These are phyloP conservation scores for Rhytidiadelphus loreus DNA, from an alignment of 225 moss, liverwort and hornwort species.

Conservation along the genomic window DNA sequence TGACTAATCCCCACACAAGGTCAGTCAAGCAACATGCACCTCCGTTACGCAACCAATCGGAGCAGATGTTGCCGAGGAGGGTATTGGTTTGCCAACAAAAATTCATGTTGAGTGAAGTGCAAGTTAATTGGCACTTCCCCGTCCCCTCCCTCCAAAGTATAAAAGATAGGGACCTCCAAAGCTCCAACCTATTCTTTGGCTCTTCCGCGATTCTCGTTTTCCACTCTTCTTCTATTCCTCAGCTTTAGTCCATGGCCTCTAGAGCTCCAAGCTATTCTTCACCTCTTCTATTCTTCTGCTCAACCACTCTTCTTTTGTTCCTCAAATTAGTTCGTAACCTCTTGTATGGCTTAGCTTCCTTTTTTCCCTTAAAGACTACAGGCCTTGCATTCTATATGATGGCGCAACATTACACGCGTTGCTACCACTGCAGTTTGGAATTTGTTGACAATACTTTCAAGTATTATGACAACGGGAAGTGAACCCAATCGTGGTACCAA, in stretches of 20 bases:
- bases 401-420: neutral
- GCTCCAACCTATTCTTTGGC: neutral
- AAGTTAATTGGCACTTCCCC: too few species aligned
- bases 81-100: neutral
- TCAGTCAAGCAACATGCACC: neutral
- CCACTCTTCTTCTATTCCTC: too few species aligned
- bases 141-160: too few species aligned
- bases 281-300: too few species aligned
- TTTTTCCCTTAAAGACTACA: too few species aligned
- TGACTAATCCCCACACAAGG: neutral
- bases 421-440: neutral
- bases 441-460: neutral
- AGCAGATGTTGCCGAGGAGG: neutral
- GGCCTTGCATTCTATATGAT: neutral
- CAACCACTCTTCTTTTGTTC: too few species aligned
- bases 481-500: neutral
- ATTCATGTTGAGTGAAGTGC: too few species aligned
- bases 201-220: too few species aligned
- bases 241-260: too few species aligned
- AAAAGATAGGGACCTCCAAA: too few species aligned
- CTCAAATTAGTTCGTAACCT: neutral
- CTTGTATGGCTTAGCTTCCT: neutral
- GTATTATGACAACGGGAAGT: neutral
- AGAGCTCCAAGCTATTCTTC: neutral
- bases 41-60: neutral